phyloP scores from a whole-genome alignment of 345 rosid genomes.

The Erodium maritimum region DNA sequence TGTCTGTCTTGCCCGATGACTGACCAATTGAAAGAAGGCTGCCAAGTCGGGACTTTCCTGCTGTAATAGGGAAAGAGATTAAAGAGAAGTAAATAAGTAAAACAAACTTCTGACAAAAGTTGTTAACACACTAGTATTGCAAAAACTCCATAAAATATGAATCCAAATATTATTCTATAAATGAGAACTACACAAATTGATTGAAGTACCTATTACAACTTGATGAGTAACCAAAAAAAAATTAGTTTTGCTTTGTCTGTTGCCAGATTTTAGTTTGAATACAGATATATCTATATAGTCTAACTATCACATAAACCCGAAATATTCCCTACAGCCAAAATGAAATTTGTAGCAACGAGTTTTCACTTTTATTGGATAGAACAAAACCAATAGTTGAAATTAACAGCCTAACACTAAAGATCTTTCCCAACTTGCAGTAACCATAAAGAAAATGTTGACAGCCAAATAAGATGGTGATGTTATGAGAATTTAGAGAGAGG shows the following conservation, averaged over 20 bases:
- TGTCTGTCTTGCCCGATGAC: slow-evolving; percentile 65
- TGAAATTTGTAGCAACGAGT: not conserved
- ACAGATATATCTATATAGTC: not conserved
- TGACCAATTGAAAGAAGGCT: slow-evolving; percentile 68
- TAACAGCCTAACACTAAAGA: not conserved
- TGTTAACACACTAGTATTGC: too few species aligned
- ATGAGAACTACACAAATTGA: too few species aligned
- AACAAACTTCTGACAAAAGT: not conserved
- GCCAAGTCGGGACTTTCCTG: slow-evolving; percentile 74
- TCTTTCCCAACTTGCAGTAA: not conserved
- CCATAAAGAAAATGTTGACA: too few species aligned
- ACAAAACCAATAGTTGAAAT: not conserved
- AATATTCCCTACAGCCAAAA: not conserved
- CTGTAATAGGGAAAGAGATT: slow-evolving; percentile 21
- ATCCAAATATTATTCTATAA: too few species aligned
- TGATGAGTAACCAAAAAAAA: not conserved
- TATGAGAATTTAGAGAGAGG: not conserved
- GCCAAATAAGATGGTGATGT: not conserved
- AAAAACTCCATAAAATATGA: too few species aligned
- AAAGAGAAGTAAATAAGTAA: slow-evolving; percentile 2
- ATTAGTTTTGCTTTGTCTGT: not conserved
- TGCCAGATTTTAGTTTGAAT: not conserved
- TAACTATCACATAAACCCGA: not conserved
- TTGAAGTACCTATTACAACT: too few species aligned
- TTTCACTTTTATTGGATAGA: too few species aligned